These are phyloP conservation scores for Ophiocordyceps camponoti-floridani DNA, from an alignment of 2,329 filamentous ascomycete species.

Conservation along the genomic window DNA sequence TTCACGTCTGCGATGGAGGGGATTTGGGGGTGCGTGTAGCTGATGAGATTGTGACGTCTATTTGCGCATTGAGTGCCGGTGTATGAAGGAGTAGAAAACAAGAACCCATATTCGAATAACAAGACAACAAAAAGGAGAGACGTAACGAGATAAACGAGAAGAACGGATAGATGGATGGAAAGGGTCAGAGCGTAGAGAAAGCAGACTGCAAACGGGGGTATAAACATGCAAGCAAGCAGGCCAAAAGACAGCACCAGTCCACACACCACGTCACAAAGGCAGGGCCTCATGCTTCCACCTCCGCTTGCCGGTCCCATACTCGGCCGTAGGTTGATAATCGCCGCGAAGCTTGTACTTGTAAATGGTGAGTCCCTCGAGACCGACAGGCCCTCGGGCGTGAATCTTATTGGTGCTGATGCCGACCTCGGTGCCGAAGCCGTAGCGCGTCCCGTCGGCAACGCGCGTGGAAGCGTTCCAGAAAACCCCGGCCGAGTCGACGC, in stretches of 20 bases:
- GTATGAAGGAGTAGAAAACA: too few species aligned
- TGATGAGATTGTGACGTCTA: too few species aligned
- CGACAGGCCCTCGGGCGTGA: conserved; percentile 82
- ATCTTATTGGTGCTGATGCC: conserved; percentile 99
- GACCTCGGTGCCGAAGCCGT: conserved; percentile 94
- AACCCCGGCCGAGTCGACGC: conserved; percentile 75
- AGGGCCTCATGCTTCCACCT: conserved; percentile 40
- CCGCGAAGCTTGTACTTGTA: conserved; percentile 92
- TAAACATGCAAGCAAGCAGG: background rate
- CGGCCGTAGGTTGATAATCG: conserved; percentile 61
- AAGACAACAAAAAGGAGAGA: too few species aligned
- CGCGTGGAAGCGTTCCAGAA: conserved; percentile 96
- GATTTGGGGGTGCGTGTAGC: too few species aligned
- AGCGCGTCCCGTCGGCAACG: conserved; percentile 92
- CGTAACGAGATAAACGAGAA: too few species aligned
- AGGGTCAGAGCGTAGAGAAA: too few species aligned
- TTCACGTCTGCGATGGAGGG: too few species aligned
- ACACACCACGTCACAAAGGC: conserved; percentile 8
- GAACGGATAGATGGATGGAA: too few species aligned
- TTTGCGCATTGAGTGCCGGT: too few species aligned
- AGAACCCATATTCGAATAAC: too few species aligned
- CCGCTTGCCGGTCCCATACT: conserved; percentile 50
- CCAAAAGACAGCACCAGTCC: conserved; percentile 2
- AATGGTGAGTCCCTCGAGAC: conserved; percentile 84
- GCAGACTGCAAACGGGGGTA: too few species aligned